phyloP scores from a whole-genome alignment of 495 filamentous ascomycete species.

The Pseudevernia furfuracea region DNA sequence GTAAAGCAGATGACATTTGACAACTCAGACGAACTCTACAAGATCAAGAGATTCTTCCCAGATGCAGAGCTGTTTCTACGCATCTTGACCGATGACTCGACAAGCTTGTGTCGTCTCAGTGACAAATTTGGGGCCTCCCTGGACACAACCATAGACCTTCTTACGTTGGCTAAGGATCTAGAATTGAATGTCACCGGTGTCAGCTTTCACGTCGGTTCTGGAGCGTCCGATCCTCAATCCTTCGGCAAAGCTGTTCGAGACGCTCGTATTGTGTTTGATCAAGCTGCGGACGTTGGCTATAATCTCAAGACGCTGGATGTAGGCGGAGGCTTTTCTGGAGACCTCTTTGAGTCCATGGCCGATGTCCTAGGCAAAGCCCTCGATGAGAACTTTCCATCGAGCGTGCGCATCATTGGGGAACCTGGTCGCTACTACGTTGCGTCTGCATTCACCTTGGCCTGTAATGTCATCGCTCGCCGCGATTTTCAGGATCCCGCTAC shows the following conservation, averaged over 20 bases:
- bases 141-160: slow-evolving; percentile 66
- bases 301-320: slow-evolving; percentile 84
- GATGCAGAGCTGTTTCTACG: slow-evolving; percentile 86
- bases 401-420: slow-evolving; percentile 87
- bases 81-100: slow-evolving; percentile 92
- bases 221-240: slow-evolving; percentile 79
- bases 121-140: slow-evolving; percentile 92
- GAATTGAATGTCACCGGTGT: slow-evolving; percentile 93
- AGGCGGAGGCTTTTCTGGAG: slow-evolving; percentile 82
- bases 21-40: slow-evolving; percentile 95
- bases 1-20: slow-evolving; percentile 99
- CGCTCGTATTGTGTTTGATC: slow-evolving; percentile 81
- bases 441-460: slow-evolving; percentile 85
- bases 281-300: slow-evolving; percentile 70
- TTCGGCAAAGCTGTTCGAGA: slow-evolving; percentile 87
- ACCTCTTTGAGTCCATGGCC: slow-evolving; percentile 88
- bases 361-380: slow-evolving; percentile 68
- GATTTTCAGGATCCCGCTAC: slow-evolving; percentile 60
- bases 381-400: slow-evolving; percentile 77
- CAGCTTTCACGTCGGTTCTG: slow-evolving; percentile 96
- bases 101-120: slow-evolving; percentile 85
- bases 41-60: slow-evolving; percentile 86
- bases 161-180: slow-evolving; percentile 75
- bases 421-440: slow-evolving; percentile 93
- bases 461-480: slow-evolving; percentile 91